These are phyloP conservation scores for Eutrema japonicum DNA, from an alignment of 345 rosid genomes.

Conservation along the genomic window DNA sequence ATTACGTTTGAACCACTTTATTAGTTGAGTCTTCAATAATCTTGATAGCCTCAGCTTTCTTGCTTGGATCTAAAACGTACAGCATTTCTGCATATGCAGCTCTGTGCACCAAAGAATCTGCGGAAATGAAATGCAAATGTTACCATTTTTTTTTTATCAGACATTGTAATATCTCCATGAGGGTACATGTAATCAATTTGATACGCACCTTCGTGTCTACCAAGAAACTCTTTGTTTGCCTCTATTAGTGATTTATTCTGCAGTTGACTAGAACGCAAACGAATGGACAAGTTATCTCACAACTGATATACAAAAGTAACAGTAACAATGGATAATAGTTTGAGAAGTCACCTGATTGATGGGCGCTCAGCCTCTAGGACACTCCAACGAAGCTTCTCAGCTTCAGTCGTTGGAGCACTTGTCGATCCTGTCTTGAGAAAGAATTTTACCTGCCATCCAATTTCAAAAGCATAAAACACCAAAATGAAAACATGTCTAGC, in stretches of 20 bases:
- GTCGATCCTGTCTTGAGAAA: slow-evolving; percentile 70
- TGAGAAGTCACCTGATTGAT: slow-evolving; percentile 64
- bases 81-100: slow-evolving; percentile 94
- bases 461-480: slow-evolving; percentile 23
- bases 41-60: slow-evolving; percentile 70
- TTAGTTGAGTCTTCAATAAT: slow-evolving; percentile 79
- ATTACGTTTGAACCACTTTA: slow-evolving; percentile 60
- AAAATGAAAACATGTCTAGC: slow-evolving; percentile 10
- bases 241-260: slow-evolving; percentile 75
- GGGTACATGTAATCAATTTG: slow-evolving; percentile 20
- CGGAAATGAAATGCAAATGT: slow-evolving; percentile 20
- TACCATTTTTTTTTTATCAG: slow-evolving; percentile 1
- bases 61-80: slow-evolving; percentile 64
- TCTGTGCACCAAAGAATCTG: slow-evolving; percentile 94
- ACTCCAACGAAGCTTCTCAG: slow-evolving; percentile 86
- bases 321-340: slow-evolving; percentile 9
- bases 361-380: slow-evolving; percentile 93
- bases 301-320: slow-evolving; percentile 10
- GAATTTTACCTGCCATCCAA: slow-evolving; percentile 70
- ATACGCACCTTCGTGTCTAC: slow-evolving; percentile 68
- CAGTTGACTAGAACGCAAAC: slow-evolving; percentile 63
- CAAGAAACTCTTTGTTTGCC: slow-evolving; percentile 76
- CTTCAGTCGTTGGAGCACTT: slow-evolving; percentile 64
- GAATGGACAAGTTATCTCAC: slow-evolving; percentile 21
- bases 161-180: neutral